These are phyloP conservation scores for Globisporangium lucens DNA, from an alignment of 352 stramenopile species.

Conservation along the genomic window DNA sequence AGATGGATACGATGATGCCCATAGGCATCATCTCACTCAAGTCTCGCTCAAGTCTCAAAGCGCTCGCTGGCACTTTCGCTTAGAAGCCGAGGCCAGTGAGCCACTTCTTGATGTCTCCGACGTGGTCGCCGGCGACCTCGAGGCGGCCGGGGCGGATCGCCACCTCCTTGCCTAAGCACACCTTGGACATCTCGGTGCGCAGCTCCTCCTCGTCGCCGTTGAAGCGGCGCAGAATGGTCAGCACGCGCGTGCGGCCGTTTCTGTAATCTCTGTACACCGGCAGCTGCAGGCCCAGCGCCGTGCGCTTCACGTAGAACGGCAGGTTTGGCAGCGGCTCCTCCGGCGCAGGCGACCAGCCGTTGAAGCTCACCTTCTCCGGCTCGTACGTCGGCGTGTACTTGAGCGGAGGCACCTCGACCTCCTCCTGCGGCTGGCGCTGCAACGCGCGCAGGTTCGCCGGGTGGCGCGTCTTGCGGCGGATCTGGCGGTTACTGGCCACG, in stretches of 20 bases:
- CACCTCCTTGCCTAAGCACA: slow-evolving; percentile 79
- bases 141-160: slow-evolving; percentile 60
- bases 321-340: slow-evolving; percentile 57
- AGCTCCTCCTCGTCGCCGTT: slow-evolving; percentile 77
- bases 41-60: neutral
- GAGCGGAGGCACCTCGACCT: slow-evolving; percentile 59
- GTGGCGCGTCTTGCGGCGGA: slow-evolving; percentile 79
- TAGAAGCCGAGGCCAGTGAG: slow-evolving; percentile 84
- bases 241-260: slow-evolving; percentile 83
- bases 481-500: slow-evolving; percentile 83
- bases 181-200: slow-evolving; percentile 79
- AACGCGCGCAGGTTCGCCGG: slow-evolving; percentile 63
- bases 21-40: neutral
- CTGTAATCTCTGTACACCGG: slow-evolving; percentile 85
- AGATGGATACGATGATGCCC: neutral
- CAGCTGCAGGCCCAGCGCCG: slow-evolving; percentile 69
- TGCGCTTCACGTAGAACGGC: slow-evolving; percentile 83
- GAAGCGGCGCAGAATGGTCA: slow-evolving; percentile 83
- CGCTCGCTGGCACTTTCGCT: neutral
- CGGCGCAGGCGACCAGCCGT: slow-evolving; percentile 79
- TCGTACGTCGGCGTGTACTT: slow-evolving; percentile 83
- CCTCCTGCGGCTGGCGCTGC: slow-evolving; percentile 55
- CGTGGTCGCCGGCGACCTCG: slow-evolving; percentile 78
- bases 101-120: slow-evolving; percentile 75
- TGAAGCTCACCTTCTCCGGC: slow-evolving; percentile 84